phyloP scores from a whole-genome alignment of 371 early-diverging fungal species.

The Mucor plumbeus region DNA sequence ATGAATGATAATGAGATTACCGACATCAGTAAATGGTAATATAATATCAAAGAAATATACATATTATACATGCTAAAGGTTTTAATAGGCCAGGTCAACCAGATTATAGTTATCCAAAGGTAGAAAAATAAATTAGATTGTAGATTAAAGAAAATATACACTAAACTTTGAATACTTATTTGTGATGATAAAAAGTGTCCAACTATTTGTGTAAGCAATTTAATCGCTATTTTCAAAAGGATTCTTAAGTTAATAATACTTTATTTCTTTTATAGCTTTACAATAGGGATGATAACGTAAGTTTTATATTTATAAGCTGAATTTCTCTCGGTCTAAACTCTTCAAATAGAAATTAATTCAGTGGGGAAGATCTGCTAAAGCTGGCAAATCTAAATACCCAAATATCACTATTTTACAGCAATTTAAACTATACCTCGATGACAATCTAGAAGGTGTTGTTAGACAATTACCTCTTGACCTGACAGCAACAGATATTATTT shows the following conservation, averaged over 20 bases:
- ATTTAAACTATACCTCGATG: conserved; percentile 62
- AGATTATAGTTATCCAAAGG: conserved; percentile 49
- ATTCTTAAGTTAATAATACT: background rate
- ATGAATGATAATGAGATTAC: conserved; percentile 42
- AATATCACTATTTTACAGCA: conserved; percentile 46
- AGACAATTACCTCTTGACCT: conserved; percentile 54
- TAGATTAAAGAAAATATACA: too few species aligned
- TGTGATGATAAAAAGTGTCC: conserved; percentile 35
- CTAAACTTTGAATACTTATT: background rate
- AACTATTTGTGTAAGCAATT: conserved; percentile 46
- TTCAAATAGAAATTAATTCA: conserved; percentile 34
- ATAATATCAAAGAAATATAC: background rate
- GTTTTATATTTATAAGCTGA: conserved; percentile 6
- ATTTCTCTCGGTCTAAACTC: background rate
- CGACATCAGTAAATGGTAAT: conserved; percentile 45
- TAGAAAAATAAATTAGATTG: background rate
- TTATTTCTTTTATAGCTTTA: conserved; percentile 28
- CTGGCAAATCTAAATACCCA: conserved; percentile 27
- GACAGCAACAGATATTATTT: conserved; percentile 50
- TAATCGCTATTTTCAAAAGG: background rate
- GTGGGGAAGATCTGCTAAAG: conserved; percentile 52
- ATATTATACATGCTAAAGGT: background rate
- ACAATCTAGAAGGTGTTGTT: conserved; percentile 46
- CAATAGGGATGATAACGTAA: conserved; percentile 34
- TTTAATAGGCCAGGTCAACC: conserved; percentile 48